Percentiles rank a stretch among this genome's conserved stretches.
phyloP scores from a whole-genome alignment of 371 early-diverging fungal species.

The Rhizopus sp. region DNA sequence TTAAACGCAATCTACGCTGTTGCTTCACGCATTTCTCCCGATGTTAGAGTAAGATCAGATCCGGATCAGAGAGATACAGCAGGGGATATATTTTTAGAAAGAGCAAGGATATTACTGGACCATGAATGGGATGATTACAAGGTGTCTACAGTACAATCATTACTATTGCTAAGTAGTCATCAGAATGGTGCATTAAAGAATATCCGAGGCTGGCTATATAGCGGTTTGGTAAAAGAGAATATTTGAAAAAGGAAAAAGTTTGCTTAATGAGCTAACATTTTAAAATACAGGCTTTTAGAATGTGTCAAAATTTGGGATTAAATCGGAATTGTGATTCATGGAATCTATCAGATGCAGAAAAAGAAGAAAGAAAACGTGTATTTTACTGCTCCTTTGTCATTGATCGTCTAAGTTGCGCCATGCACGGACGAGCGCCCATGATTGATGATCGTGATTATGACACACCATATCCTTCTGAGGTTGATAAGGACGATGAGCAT shows the following conservation, averaged over 20 bases:
- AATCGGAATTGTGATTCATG: slow-evolving; percentile 60
- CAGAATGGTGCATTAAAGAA: slow-evolving; percentile 50
- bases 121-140: slow-evolving; percentile 44
- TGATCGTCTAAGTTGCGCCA: slow-evolving; percentile 56
- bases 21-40: slow-evolving; percentile 48
- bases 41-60: slow-evolving; percentile 39
- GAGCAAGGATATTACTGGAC: slow-evolving; percentile 44
- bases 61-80: slow-evolving; percentile 42
- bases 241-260: slow-evolving; percentile 6
- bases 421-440: slow-evolving; percentile 50
- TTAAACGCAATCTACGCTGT: slow-evolving; percentile 51
- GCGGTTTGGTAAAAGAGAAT: slow-evolving; percentile 41
- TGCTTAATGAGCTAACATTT: not conserved
- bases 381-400: slow-evolving; percentile 68
- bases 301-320: slow-evolving; percentile 64
- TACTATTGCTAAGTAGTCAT: slow-evolving; percentile 48
- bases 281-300: slow-evolving; percentile 51
- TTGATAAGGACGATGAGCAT: slow-evolving; percentile 36
- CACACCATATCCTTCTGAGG: slow-evolving; percentile 45
- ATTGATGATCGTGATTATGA: slow-evolving; percentile 56
- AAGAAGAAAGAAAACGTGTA: slow-evolving; percentile 58
- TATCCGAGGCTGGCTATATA: slow-evolving; percentile 50
- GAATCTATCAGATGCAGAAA: slow-evolving; percentile 48
- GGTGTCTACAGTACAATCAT: slow-evolving; percentile 43
- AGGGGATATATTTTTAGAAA: slow-evolving; percentile 49